Conservation (phyloP, 2,329 filamentous ascomycete genomes). For the Alternaria angustiovoidea region DNA sequence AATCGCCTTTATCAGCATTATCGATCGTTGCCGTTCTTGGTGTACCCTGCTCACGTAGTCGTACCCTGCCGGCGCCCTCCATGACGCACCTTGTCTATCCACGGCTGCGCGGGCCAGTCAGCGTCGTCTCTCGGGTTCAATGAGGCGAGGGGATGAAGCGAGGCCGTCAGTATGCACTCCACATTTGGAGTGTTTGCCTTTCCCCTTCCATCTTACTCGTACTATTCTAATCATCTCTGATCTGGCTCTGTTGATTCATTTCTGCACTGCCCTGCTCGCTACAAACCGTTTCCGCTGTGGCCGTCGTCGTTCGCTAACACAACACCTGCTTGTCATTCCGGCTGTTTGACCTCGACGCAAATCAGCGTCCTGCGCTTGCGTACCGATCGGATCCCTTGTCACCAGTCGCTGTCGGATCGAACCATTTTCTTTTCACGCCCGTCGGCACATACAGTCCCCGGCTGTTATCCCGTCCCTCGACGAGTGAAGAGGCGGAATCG, state of each 20-base stretch:
- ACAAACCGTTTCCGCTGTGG: background rate
- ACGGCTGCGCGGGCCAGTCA: constrained; percentile 9
- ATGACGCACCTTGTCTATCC: constrained; percentile 37
- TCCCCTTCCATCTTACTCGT: constrained; percentile 3
- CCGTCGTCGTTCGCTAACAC: background rate
- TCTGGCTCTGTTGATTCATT: background rate
- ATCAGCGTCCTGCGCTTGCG: constrained; percentile 2
- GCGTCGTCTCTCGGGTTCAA: background rate
- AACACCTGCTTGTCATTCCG: background rate
- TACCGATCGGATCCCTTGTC: constrained; percentile 3
- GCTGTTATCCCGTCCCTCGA: background rate
- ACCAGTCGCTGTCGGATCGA: background rate
- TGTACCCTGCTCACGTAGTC: too few relatives aligned
- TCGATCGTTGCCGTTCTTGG: constrained; percentile 38
- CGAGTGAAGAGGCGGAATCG: background rate
- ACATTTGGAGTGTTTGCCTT: background rate
- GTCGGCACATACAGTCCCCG: background rate
- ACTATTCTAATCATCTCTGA: background rate
- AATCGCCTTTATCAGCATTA: constrained; percentile 27
- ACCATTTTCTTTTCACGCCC: background rate
- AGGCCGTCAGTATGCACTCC: background rate
- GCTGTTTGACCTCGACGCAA: constrained; percentile 9
- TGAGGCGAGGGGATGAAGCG: background rate
- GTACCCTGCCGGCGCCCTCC: constrained; percentile 21
- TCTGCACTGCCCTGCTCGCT: constrained; percentile 9